Conservation (phyloP, 441 rosid genomes). For the Erodium trifolium region DNA sequence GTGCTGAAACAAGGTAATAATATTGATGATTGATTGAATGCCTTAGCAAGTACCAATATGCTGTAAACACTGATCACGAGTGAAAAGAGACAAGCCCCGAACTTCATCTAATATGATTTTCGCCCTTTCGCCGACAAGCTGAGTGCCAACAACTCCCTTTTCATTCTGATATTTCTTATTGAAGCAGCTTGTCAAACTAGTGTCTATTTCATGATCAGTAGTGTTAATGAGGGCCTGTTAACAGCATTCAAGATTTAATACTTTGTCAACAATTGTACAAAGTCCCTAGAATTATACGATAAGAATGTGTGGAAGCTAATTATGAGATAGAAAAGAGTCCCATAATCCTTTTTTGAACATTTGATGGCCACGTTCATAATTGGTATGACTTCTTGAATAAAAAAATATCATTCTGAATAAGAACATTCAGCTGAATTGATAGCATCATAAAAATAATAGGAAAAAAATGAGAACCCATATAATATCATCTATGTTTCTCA, state of each 20-base stretch:
- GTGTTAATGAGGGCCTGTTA: slow-evolving; percentile 71
- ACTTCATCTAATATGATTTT: slow-evolving; percentile 85
- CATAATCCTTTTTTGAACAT: slow-evolving; percentile 5
- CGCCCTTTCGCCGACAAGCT: slow-evolving; percentile 78
- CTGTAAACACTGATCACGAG: slow-evolving; percentile 61
- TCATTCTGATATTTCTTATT: slow-evolving; percentile 42
- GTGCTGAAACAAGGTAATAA: slow-evolving; percentile 13
- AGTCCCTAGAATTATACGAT: neutral
- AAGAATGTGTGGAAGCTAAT: slow-evolving; percentile 5
- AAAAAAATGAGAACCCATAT: neutral
- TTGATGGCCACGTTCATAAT: neutral
- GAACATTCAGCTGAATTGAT: neutral
- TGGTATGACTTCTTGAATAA: neutral
- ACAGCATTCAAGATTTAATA: slow-evolving; percentile 14
- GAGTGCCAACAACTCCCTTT: slow-evolving; percentile 81
- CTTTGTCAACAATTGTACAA: slow-evolving; percentile 8
- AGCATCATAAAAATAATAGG: neutral
- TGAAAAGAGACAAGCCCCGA: slow-evolving; percentile 55
- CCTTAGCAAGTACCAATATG: slow-evolving; percentile 55
- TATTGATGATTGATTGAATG: slow-evolving; percentile 9
- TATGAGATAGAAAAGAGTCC: slow-evolving; percentile 3
- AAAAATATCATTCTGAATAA: neutral
- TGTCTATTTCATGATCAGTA: slow-evolving; percentile 68
- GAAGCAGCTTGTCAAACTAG: slow-evolving; percentile 55
- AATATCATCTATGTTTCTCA: neutral